phyloP scores from a whole-genome alignment of 257 asterid species.

The Fraxinus quadrangulata region DNA sequence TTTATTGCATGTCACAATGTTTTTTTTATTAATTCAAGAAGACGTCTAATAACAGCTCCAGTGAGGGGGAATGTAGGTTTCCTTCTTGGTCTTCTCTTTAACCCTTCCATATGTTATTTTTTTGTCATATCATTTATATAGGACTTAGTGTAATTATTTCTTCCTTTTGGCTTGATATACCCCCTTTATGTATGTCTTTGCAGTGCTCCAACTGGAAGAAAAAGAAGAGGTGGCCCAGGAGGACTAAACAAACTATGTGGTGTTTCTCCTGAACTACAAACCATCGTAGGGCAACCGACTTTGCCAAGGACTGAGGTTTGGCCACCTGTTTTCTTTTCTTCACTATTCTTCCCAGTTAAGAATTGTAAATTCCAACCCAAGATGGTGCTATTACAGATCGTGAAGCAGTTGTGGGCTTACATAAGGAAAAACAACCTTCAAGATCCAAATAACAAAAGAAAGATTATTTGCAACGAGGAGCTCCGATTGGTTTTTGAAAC shows the following conservation, averaged over 20 bases:
- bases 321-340: background rate
- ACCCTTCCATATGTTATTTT: conserved; percentile 1
- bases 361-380: conserved; percentile 17
- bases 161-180: conserved; percentile 17
- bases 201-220: conserved; percentile 67
- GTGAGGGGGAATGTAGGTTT: background rate
- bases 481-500: conserved; percentile 41
- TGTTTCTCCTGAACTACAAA: conserved; percentile 89
- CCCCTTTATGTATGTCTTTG: conserved; percentile 20
- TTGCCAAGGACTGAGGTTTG: conserved; percentile 94
- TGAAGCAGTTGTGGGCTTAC: conserved; percentile 59
- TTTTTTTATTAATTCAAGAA: background rate
- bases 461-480: conserved; percentile 40
- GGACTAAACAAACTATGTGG: conserved; percentile 93
- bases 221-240: conserved; percentile 94
- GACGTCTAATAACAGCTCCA: conserved; percentile 8
- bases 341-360: conserved; percentile 6
- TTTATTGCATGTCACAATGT: background rate
- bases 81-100: background rate
- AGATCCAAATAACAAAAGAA: conserved; percentile 44
- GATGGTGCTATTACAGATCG: conserved; percentile 50
- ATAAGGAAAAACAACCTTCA: conserved; percentile 46
- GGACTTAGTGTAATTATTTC: background rate
- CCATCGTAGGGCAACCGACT: conserved; percentile 86
- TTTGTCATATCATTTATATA: conserved; percentile 4